phyloP scores from a whole-genome alignment of 2,329 filamentous ascomycete genomes.

The Fusarium cyanostomum region DNA sequence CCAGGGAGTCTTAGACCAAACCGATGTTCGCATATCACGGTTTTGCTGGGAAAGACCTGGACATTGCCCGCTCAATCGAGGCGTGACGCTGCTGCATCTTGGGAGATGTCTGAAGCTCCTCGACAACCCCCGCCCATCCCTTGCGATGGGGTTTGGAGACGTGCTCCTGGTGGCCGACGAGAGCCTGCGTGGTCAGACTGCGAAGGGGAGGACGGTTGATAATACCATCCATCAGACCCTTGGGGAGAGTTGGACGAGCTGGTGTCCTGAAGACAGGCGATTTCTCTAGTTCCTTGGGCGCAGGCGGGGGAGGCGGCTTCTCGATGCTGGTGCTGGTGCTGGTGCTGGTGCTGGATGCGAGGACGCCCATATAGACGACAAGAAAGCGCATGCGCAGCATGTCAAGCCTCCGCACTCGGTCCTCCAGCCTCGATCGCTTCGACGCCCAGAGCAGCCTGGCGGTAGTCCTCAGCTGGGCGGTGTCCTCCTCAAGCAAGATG shows the following conservation, averaged over 20 bases:
- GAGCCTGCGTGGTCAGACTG: slow-evolving; percentile 61
- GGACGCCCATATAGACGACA: slow-evolving; percentile 70
- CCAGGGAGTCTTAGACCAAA: slow-evolving; percentile 17
- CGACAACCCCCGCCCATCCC: slow-evolving; percentile 71
- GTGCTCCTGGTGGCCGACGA: slow-evolving; percentile 61
- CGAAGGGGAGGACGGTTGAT: slow-evolving; percentile 59
- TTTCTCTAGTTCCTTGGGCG: slow-evolving; percentile 50
- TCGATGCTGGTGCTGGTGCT: slow-evolving; percentile 45
- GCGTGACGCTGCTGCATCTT: slow-evolving; percentile 69
- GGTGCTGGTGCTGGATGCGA: slow-evolving; percentile 49
- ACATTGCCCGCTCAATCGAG: slow-evolving; percentile 69
- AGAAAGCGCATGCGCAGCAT: slow-evolving; percentile 71
- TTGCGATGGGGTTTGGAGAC: slow-evolving; percentile 58
- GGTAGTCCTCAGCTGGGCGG: slow-evolving; percentile 54
- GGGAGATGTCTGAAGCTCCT: slow-evolving; percentile 69
- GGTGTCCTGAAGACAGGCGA: slow-evolving; percentile 43
- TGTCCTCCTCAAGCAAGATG: slow-evolving; percentile 59
- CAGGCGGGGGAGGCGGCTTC: slow-evolving; percentile 47
- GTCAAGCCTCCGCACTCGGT: slow-evolving; percentile 67
- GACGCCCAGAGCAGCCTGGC: slow-evolving; percentile 68
- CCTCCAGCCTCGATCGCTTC: slow-evolving; percentile 63
- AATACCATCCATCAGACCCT: slow-evolving; percentile 55
- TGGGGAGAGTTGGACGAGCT: slow-evolving; percentile 50
- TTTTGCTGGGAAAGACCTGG: slow-evolving; percentile 45
- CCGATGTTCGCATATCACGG: slow-evolving; percentile 35